Evolutionary conservation across 106 monocot species (phyloP), one percentile per base, ranked within the genome.

Genomic region (Dactylorhiza incarnata): DNA sequence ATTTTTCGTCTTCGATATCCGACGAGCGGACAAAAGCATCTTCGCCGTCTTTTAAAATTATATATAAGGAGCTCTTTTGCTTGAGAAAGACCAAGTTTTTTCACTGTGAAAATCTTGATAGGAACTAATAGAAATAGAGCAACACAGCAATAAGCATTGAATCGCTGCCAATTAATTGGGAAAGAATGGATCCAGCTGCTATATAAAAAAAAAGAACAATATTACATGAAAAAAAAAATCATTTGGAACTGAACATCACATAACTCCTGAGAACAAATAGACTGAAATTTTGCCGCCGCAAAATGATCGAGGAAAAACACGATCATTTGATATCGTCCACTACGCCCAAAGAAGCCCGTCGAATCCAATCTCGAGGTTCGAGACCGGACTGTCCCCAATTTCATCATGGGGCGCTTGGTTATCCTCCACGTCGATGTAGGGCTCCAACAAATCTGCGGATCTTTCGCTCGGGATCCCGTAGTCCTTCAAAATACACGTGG

Each of bases 271-370:
- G 58, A 58, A 58, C 20, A 20, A 58, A 58, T 58, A 58, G 58
- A 54, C 14, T 10, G 9, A 51, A 17, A 54, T 16, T 5, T n/a
- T 14, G 14, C 13, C 17, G 54, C 54, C 13, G 14, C 0, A 5
- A 54, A 3, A 54, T 13, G 5, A 16, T 54, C 4, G 3, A 54
- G 17, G 5, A 5, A 22, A 58, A 22, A 19, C 7, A 6, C n/a
- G 1, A 20, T 7, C 7, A 6, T 0, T 7, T 20, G n/a, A 20
- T 19, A 29, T 29, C 11, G 12, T n/a, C 1, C 8, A 9, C 26
- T 66, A 96, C 29, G 96, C 93, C 96, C 96, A 96, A 43, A 96
- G 70, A 8, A 96, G 83, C 58, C 96, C 93, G 49, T 96, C 96
- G 56, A 87, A 91, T n/a, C 87, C 96, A 10, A 96, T 58, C 71